Evolutionary conservation across 108 stramenopile genomes (phyloP).

Genomic region (Cylindrotheca closterium): DNA sequence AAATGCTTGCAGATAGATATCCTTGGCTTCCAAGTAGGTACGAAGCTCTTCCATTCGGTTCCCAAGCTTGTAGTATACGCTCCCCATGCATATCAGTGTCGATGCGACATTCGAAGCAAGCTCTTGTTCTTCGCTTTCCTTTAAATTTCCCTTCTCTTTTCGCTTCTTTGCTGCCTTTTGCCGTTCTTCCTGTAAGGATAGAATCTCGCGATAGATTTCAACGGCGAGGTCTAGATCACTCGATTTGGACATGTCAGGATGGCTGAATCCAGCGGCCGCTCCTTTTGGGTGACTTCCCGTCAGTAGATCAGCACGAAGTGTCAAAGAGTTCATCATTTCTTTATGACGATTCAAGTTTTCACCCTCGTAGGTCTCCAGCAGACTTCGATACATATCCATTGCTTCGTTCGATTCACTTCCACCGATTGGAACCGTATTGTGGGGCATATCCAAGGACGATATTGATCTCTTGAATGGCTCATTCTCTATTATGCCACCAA

Average conservation of each 20-base stretch:
- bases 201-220: slow-evolving; percentile 58
- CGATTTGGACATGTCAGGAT: slow-evolving; percentile 12
- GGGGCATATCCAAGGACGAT: slow-evolving; percentile 6
- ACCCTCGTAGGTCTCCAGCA: slow-evolving; percentile 47
- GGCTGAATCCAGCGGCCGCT: not conserved
- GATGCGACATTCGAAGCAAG: slow-evolving; percentile 54
- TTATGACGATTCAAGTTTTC: slow-evolving; percentile 43
- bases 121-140: slow-evolving; percentile 8
- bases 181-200: slow-evolving; percentile 44
- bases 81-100: slow-evolving; percentile 72
- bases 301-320: slow-evolving; percentile 46
- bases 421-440: slow-evolving; percentile 6
- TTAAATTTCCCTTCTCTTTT: not conserved
- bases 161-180: not conserved
- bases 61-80: slow-evolving; percentile 74
- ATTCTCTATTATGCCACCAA: slow-evolving; percentile 18
- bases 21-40: slow-evolving; percentile 66
- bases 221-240: slow-evolving; percentile 62
- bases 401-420: slow-evolving; percentile 58
- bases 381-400: slow-evolving; percentile 49
- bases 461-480: slow-evolving; percentile 49
- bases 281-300: slow-evolving; percentile 3
- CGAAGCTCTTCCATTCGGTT: slow-evolving; percentile 64
- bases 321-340: slow-evolving; percentile 59
- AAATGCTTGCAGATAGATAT: slow-evolving; percentile 52